Base-by-base conservation (phyloP, 305 asterid genomes). In the Rubia tinctorum region DNA sequence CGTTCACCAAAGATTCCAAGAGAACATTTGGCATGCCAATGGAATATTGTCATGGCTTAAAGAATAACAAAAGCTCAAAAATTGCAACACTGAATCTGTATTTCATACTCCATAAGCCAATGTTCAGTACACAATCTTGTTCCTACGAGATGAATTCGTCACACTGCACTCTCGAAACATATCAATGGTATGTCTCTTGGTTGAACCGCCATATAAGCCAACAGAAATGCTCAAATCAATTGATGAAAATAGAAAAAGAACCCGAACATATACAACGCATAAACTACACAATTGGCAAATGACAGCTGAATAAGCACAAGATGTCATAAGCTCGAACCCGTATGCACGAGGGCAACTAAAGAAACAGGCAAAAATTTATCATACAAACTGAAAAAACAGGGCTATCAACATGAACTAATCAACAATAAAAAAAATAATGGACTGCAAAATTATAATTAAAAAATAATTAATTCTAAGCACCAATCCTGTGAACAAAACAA, bases 1-100 rank as follows among this genome's bases (percentile, higher is more conserved):
- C 78, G 77, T 3, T 85, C 97, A 55, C 84, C 87, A 5, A 80
- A 80, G 30, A 82, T 66, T 75, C 86, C 89, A 49, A 83, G 68
- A 63, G 93, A 87, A 8, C 86, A 88, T 78, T 78, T 89, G 62
- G 91, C 78, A 81, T 85, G 84, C 72, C 97, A 87, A 14, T 2
- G 14, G 27, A 37, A 49, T 3, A 63, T 30, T n/a, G 10, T n/a
- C 34, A 5, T 18, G 65, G 56, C 23, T 3, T 4, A 39, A 71
- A 71, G 66, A 56, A 20, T 18, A 12, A 18, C 2, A 27, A 7
- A 67, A 30, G 56, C n/a, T 40, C 68, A 71, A 9, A 51, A 51
- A 15, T 49, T 51, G 22, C 58, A 59, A 8, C 58, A 39, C 40
- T 25, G 5, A 71, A 22, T 58, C 67, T 2, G 25, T 1, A 15